Evolutionary conservation across 1,139 yeast genomes (phyloP).

Genomic region (Pneumocystis murina): DNA sequence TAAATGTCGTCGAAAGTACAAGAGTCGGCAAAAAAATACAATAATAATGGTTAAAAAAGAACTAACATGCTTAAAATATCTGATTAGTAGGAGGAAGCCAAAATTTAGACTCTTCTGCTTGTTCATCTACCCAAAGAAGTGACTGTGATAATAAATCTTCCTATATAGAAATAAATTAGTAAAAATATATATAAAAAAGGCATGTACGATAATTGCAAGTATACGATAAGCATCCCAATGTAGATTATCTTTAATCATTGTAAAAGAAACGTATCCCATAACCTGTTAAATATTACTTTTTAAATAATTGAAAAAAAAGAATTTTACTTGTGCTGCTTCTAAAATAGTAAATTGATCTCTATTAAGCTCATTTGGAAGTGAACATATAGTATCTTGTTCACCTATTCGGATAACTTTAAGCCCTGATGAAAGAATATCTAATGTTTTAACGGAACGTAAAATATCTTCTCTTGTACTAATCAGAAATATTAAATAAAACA

Average conservation of each 20-base stretch:
- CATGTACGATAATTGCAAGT: slow-evolving; percentile 33
- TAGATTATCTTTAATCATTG: slow-evolving; percentile 52
- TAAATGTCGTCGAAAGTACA: not conserved
- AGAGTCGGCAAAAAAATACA: slow-evolving; percentile 12
- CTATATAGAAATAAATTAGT: not conserved
- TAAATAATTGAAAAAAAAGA: not conserved
- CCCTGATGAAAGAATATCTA: slow-evolving; percentile 33
- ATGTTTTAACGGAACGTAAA: slow-evolving; percentile 32
- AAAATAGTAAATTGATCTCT: slow-evolving; percentile 54
- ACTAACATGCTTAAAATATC: slow-evolving; percentile 25
- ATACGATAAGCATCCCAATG: slow-evolving; percentile 56
- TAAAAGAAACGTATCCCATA: slow-evolving; percentile 50
- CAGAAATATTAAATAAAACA: not conserved
- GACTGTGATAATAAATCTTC: slow-evolving; percentile 74
- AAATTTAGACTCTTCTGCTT: slow-evolving; percentile 41
- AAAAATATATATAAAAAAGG: not conserved
- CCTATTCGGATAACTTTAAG: slow-evolving; percentile 30
- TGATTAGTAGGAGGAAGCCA: slow-evolving; percentile 34
- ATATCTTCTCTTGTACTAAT: slow-evolving; percentile 29
- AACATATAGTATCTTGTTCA: slow-evolving; percentile 28
- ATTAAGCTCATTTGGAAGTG: slow-evolving; percentile 39
- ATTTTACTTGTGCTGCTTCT: slow-evolving; percentile 44
- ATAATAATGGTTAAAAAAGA: not conserved
- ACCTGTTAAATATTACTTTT: slow-evolving; percentile 19
- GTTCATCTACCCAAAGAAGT: slow-evolving; percentile 66